Conservation (phyloP, 768 basidiomycete genomes). For the Coprinopsis strossmayeri region DNA sequence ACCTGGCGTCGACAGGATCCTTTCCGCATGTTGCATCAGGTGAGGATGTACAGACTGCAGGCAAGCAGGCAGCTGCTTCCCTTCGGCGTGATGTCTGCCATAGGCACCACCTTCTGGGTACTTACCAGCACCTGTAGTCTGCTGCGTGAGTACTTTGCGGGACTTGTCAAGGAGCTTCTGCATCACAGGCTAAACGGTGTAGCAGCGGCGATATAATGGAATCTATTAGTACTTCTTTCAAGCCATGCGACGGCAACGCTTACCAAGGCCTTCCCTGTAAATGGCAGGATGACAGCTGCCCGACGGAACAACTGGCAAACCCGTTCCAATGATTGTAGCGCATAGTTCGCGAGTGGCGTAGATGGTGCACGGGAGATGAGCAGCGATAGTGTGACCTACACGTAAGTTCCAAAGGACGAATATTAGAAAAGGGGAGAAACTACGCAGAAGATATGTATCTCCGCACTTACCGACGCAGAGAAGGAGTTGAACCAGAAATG, state of each 20-base stretch:
- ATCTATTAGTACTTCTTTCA: neutral
- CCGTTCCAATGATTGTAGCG: slow-evolving; percentile 54
- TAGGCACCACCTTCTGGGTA: neutral
- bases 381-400: slow-evolving; percentile 56
- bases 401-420: neutral
- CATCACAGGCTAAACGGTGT: slow-evolving; percentile 40
- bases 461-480: slow-evolving; percentile 54
- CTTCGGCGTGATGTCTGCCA: neutral
- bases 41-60: neutral
- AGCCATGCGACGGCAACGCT: slow-evolving; percentile 16
- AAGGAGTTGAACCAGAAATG: slow-evolving; percentile 74
- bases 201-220: neutral
- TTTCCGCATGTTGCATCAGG: neutral
- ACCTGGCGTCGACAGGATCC: neutral
- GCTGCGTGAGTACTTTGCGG: slow-evolving; percentile 13
- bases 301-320: slow-evolving; percentile 51
- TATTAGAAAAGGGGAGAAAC: neutral
- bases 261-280: slow-evolving; percentile 54
- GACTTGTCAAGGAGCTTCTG: slow-evolving; percentile 50
- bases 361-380: slow-evolving; percentile 58
- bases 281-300: slow-evolving; percentile 52
- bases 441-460: neutral
- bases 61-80: neutral
- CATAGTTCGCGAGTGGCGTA: slow-evolving; percentile 49
- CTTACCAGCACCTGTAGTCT: neutral